Base-by-base conservation (phyloP, 192 early-diverging fungal genomes). In the Coemansia sp. region DNA sequence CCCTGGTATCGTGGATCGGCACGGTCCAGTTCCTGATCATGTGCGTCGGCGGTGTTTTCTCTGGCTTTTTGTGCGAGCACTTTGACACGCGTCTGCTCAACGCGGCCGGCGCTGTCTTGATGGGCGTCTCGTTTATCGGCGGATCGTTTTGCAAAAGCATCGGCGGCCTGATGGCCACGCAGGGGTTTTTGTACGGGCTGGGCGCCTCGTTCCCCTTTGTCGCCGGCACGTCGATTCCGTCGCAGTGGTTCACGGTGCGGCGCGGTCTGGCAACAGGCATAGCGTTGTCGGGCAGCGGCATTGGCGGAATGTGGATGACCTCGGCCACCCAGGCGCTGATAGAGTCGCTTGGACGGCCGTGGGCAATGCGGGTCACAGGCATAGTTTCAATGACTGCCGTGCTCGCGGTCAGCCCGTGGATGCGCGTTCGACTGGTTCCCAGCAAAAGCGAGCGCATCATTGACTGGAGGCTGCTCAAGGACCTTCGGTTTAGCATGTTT, bases 261-360 rank as follows among this genome's bases (percentile, higher is more conserved):
- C 80, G 76, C 18, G 86, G 84, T 11, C 71, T 87, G 54, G 86
- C 86, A 7, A 83, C 83, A 14, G 86, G 86, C 2, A 84, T 87
- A 67, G 84, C 84, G 37, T 65, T 85, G 36, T 74, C 86, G 11
- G 86, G 86, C 8, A 79, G 79, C 32, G 86, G 84, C 3, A 48
- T 87, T 9, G 86, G 84, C 43, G 81, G 79, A 11, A 82, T 86
- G 83, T 80, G 77, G 85, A 83, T 86, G 81, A 76, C 77, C 5
- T 84, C 81, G 67, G 78, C 79, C 28, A 85, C 75, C 2, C 78
- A 73, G 68, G 65, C 78, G 22, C 60, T 87, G 52, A 73, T 76
- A 45, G 67, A 68, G 20, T 75, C 70, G 20, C 58, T 81, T 35
- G 86, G 86, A 5, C 67, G 80, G 39, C 76, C 77, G n/a, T 87